Conservation (phyloP, 2,329 filamentous ascomycete species). For the Grosmannia serpens region DNA sequence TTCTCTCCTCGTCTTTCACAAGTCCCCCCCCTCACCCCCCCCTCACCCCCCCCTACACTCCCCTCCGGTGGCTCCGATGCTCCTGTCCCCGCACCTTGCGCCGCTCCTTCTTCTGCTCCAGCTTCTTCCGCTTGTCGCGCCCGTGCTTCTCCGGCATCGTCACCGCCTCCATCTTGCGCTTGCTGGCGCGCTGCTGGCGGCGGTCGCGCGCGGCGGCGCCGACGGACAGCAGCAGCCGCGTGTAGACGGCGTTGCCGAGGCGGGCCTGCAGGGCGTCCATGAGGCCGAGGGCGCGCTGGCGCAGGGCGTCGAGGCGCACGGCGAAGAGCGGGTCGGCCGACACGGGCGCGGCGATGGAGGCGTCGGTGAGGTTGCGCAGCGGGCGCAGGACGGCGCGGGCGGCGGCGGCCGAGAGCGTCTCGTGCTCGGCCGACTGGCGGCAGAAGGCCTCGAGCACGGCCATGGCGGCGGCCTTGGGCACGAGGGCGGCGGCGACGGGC, state of each 20-base stretch:
- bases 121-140: slow-evolving; percentile 68
- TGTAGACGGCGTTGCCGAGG: slow-evolving; percentile 69
- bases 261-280: slow-evolving; percentile 78
- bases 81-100: slow-evolving; percentile 68
- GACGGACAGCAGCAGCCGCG: slow-evolving; percentile 60
- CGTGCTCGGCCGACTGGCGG: slow-evolving; percentile 3
- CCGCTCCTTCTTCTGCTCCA: slow-evolving; percentile 73
- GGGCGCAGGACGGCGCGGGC: slow-evolving; percentile 48
- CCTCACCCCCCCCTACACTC: slow-evolving; percentile 25
- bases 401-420: slow-evolving; percentile 30
- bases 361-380: slow-evolving; percentile 75
- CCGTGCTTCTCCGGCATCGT: slow-evolving; percentile 68
- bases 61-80: slow-evolving; percentile 59
- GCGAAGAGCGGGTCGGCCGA: slow-evolving; percentile 61
- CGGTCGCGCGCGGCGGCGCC: slow-evolving; percentile 60
- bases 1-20: not conserved
- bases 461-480: slow-evolving; percentile 48
- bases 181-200: slow-evolving; percentile 63
- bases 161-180: slow-evolving; percentile 83
- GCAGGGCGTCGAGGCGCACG: slow-evolving; percentile 56
- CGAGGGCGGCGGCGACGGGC: slow-evolving; percentile 50
- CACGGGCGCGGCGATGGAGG: slow-evolving; percentile 58
- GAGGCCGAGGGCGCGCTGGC: slow-evolving; percentile 60
- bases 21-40: not conserved
- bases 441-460: too few relatives aligned